A percentile compares a stretch with the other conserved stretches of the same genome.
Evolutionary conservation across 148 eudicot genomes (phyloP).

Genomic region (Amaranthus palmeri): DNA sequence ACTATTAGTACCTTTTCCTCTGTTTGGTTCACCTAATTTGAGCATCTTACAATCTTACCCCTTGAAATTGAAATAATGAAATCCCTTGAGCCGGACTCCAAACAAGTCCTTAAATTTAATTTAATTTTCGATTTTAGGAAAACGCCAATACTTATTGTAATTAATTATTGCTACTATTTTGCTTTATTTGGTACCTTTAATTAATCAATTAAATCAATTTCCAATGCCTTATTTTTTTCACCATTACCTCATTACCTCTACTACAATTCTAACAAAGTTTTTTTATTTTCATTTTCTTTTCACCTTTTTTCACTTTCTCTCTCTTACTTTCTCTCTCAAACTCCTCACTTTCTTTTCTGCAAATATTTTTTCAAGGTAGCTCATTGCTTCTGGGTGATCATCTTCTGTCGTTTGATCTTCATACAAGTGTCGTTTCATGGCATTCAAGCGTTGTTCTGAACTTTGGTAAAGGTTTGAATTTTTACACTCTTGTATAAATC

Average conservation of each 20-base stretch:
- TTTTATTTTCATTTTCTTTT: slow-evolving; percentile 12
- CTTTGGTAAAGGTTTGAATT: slow-evolving; percentile 25
- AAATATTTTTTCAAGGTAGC: neutral
- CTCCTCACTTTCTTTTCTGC: slow-evolving; percentile 1
- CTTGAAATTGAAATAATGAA: slow-evolving; percentile 33
- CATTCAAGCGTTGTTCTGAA: slow-evolving; percentile 16
- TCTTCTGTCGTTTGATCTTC: slow-evolving; percentile 21
- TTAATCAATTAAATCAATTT: slow-evolving; percentile 19
- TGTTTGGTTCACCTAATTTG: neutral
- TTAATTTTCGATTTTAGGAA: slow-evolving; percentile 22
- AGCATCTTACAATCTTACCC: slow-evolving; percentile 16
- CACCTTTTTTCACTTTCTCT: slow-evolving; percentile 2
- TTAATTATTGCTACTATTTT: slow-evolving; percentile 21
- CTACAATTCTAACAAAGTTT: neutral
- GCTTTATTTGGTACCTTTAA: slow-evolving; percentile 15
- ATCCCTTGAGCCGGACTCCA: slow-evolving; percentile 31
- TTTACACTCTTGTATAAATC: too few species aligned
- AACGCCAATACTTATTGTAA: slow-evolving; percentile 17
- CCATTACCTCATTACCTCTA: too few species aligned
- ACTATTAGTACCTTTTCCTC: too few species aligned
- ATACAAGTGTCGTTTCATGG: slow-evolving; percentile 16
- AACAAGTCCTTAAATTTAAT: slow-evolving; percentile 22
- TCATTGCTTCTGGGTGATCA: slow-evolving; percentile 5
- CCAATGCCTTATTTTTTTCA: slow-evolving; percentile 18
- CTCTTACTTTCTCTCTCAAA: slow-evolving; percentile 11